Evolutionary conservation across 2,329 filamentous ascomycete species (phyloP).

Genomic region (Monosporascus cannonballus): DNA sequence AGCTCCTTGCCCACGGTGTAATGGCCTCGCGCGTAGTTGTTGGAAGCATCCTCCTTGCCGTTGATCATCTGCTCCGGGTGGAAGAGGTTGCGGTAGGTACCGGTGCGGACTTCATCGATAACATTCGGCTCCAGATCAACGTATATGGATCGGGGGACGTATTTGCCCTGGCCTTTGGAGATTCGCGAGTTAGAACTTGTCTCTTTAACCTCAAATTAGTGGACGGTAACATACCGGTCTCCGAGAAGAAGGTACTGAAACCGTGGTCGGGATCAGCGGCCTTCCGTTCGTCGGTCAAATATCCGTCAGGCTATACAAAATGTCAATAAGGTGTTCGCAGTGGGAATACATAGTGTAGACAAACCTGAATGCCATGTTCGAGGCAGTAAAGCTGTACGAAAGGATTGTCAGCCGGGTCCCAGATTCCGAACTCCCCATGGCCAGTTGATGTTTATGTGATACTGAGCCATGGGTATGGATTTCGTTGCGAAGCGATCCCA

Average conservation of each 20-base stretch:
- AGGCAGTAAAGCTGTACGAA: slow-evolving; percentile 89
- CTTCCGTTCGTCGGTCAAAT: slow-evolving; percentile 97
- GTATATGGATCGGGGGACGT: slow-evolving; percentile 98
- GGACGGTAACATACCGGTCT: slow-evolving; percentile 69
- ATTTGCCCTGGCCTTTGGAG: slow-evolving; percentile 84
- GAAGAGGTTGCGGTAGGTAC: slow-evolving; percentile 92
- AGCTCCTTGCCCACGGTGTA: slow-evolving; percentile 99
- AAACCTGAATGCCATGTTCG: slow-evolving; percentile 98
- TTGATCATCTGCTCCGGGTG: slow-evolving; percentile 99
- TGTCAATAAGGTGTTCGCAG: slow-evolving; percentile 19
- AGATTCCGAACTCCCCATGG: background rate
- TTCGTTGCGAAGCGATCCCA: background rate
- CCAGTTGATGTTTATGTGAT: background rate
- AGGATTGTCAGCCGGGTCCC: slow-evolving; percentile 7
- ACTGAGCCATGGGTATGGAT: background rate
- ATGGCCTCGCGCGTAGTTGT: slow-evolving; percentile 99
- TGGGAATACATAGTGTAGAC: slow-evolving; percentile 26
- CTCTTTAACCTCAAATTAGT: slow-evolving; percentile 5
- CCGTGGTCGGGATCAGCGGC: slow-evolving; percentile 86
- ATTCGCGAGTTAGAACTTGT: slow-evolving; percentile 7
- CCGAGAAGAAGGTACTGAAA: slow-evolving; percentile 99
- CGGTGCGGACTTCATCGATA: slow-evolving; percentile 97
- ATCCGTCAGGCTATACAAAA: slow-evolving; percentile 79
- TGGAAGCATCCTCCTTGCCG: slow-evolving; percentile 99
- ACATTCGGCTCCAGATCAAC: slow-evolving; percentile 99